Base-by-base conservation (phyloP, 139 green algal genomes). In the Chlorella vulgaris region DNA sequence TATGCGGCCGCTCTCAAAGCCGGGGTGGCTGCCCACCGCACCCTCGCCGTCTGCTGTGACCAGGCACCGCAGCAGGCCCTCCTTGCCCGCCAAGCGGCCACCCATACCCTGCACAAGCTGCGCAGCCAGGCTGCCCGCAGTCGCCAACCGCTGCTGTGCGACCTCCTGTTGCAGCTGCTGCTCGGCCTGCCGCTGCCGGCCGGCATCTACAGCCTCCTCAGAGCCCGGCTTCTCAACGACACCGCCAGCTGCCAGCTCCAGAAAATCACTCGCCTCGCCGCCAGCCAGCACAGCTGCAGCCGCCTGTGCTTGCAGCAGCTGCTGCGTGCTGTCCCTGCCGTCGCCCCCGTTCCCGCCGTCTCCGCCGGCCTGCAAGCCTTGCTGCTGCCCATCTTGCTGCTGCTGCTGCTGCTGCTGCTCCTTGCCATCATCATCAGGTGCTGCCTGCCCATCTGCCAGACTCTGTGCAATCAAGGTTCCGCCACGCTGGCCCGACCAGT, bases 1-100 rank as follows among this genome's bases (percentile, higher is more conserved):
- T 26, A 79, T 26, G 2, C 73, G 73, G 13, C 73, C 53, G 0
- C 3, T 22, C 38, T 79, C 73, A 39, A 39, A 51, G 35, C 51
- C 73, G 1, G 73, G 73, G 36, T 79, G 73, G 51, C 36, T 67
- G 53, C 73, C 73, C 35, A 67, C 73, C 0, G 51, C 73, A 21
- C 51, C 26, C 53, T 79, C 73, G 3, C 73, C 53, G 50, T 79
- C 73, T 8, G 73, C 33, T 2, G 73, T 79, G 3, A 50, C 26
- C 10, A 79, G 4, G 38, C n/a, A 1, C 42, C 0, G 5, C 51
- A 79, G 53, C 53, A 35, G 18, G 73, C 35, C 13, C 19, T n/a
- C 73, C 6, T 29, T 26, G 7, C 3, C 24, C 10, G 51, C 8
- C 73, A 79, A 53, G 22, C 73, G 51, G 53, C 33, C 28, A 33